Percentiles rank a stretch among this genome's conserved stretches.
These are phyloP conservation scores for Oryza meridionalis DNA, from an alignment of 176 grass and related monocot species.

Conservation along the genomic window DNA sequence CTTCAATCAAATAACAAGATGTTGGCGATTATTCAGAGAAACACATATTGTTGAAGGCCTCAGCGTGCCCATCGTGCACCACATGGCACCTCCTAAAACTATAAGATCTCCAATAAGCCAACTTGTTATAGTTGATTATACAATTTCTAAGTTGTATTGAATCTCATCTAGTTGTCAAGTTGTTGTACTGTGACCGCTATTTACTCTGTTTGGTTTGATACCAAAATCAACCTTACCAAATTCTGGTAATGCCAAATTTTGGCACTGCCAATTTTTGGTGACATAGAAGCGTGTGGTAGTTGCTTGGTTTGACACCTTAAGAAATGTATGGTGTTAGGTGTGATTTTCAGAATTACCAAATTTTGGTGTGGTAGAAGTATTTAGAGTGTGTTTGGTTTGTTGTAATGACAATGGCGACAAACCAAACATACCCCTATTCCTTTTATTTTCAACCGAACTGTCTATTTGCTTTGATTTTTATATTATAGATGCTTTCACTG, in stretches of 20 bases:
- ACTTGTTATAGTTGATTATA: neutral
- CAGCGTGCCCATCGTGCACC: neutral
- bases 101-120: neutral
- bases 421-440: neutral
- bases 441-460: neutral
- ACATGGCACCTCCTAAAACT: neutral
- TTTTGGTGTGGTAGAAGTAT: neutral
- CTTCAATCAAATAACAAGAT: neutral
- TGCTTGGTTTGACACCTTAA: no score
- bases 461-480: neutral
- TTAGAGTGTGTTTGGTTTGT: neutral
- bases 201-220: neutral
- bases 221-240: neutral
- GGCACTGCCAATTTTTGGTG: neutral
- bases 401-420: neutral
- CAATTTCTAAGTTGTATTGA: neutral
- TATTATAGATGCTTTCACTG: neutral
- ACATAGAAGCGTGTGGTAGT: neutral
- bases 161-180: neutral
- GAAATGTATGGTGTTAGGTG: no score
- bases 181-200: neutral
- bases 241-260: neutral
- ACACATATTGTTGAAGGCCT: neutral
- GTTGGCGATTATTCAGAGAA: neutral
- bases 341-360: neutral